phyloP scores from a whole-genome alignment of 2,329 filamentous ascomycete species.

The Blastomyces parvus region DNA sequence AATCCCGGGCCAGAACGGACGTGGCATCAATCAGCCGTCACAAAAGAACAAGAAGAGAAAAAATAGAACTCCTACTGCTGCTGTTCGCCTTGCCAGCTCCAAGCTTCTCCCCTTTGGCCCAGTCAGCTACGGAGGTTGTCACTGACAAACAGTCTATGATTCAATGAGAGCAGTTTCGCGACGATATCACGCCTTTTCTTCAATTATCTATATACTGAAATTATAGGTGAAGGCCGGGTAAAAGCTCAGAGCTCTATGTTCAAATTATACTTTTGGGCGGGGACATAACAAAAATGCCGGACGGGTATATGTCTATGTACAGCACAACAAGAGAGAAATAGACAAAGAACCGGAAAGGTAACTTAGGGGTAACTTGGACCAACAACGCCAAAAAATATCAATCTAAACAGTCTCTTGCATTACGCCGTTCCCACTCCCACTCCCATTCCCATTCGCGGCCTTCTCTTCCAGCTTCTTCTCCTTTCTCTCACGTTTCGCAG shows the following conservation, averaged over 20 bases:
- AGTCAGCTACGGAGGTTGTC: too few relatives aligned
- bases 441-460: not conserved
- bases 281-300: not conserved
- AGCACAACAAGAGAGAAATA: not conserved
- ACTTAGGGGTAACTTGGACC: too few relatives aligned
- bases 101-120: too few relatives aligned
- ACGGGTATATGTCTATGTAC: not conserved
- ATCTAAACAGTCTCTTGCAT: constrained; percentile 1
- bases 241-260: not conserved
- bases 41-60: too few relatives aligned
- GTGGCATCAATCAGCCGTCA: not conserved
- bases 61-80: too few relatives aligned
- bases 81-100: too few relatives aligned
- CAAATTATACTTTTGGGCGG: not conserved
- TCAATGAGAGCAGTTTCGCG: not conserved
- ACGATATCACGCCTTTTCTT: too few relatives aligned
- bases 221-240: not conserved
- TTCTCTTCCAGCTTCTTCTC: constrained; percentile 5
- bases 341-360: not conserved
- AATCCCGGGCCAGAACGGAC: not conserved
- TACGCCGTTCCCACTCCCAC: not conserved
- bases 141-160: too few relatives aligned
- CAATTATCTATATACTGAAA: not conserved
- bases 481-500: constrained; percentile 7
- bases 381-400: not conserved